Base-by-base conservation (phyloP, 257 asterid genomes). In the Nicotiana undulata region DNA sequence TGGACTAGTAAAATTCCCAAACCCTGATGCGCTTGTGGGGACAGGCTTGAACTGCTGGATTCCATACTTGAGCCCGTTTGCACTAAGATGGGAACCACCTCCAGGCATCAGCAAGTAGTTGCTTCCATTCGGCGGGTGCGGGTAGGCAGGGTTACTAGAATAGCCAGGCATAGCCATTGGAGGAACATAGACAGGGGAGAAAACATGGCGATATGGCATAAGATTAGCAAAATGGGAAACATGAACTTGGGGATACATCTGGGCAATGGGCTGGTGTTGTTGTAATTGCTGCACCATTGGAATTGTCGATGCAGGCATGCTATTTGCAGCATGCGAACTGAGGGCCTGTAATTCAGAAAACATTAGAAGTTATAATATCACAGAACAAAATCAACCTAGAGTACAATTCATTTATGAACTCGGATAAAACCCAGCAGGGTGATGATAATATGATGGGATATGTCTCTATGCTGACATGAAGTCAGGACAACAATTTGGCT, bases 201-300 rank as follows among this genome's bases (percentile, higher is more conserved):
- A 76, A 83, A 81, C 90, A 87, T 92, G 98, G 63, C 96, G 97
- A 77, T 90, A 93, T 44, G 97, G 98, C 97, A 96, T 92, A n/a
- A 93, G 26, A 88, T 92, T 93, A 65, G 94, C 86, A 82, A 83
- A 94, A 87, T 90, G 97, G 83, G 97, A 89, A 70, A 92, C 92
- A 51, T 91, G 97, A 81, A 95, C 90, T 29, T 93, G 98, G 81
- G 97, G 97, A 87, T 91, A 96, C 97, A 96, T 91, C 93, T 96
- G 99, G 9, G 98, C 92, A 74, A 96, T 85, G 81, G 92, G 86
- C 80, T 89, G 91, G 32, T 90, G 97, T 79, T 88, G 95, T 32
- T 93, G 88, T 56, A 81, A 84, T 72, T 88, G 98, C 31, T 92
- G 99, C 49, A 87, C 88, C 96, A 89, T 89, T 59, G 93, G 89